These are phyloP conservation scores for Ustilago crameri DNA, from an alignment of 1,284 basidiomycete species.

Conservation along the genomic window DNA sequence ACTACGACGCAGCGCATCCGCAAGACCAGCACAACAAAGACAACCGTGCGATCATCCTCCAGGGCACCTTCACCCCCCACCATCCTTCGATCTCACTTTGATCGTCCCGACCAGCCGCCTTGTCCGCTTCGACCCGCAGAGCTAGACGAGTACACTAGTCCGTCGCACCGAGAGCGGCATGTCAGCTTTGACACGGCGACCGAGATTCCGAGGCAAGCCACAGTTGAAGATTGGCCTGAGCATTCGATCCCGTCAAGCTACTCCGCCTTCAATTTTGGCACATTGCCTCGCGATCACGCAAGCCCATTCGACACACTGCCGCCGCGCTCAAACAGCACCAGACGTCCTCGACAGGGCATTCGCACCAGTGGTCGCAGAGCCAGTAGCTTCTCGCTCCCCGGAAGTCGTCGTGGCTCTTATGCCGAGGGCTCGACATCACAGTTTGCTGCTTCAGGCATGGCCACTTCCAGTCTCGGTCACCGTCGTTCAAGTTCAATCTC, in stretches of 20 bases:
- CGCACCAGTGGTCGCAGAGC: conserved; percentile 21
- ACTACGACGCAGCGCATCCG: conserved; percentile 25
- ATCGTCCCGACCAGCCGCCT: conserved; percentile 29
- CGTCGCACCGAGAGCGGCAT: conserved; percentile 25
- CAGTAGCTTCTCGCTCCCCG: conserved; percentile 47
- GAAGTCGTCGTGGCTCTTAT: conserved; percentile 48
- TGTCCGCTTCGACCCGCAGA: conserved; percentile 8
- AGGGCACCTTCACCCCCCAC: conserved; percentile 27
- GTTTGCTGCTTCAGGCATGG: neutral
- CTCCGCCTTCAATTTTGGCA: conserved; percentile 27
- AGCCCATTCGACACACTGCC: conserved; percentile 37
- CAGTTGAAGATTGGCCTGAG: conserved; percentile 15
- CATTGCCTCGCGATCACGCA: conserved; percentile 11
- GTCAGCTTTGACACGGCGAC: conserved; percentile 41
- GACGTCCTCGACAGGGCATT: conserved; percentile 33
- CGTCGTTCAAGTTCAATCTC: conserved; percentile 29
- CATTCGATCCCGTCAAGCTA: conserved; percentile 23
- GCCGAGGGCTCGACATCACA: conserved; percentile 25
- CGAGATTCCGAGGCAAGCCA: conserved; percentile 16
- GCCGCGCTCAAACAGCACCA: conserved; percentile 41
- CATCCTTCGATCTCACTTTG: conserved; percentile 40
- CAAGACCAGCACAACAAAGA: conserved; percentile 29
- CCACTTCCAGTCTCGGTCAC: conserved; percentile 6
- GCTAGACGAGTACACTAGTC: conserved; percentile 1
- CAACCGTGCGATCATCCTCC: conserved; percentile 18